Conservation (phyloP, 345 rosid genomes). For the Eucalyptus pauciflora region DNA sequence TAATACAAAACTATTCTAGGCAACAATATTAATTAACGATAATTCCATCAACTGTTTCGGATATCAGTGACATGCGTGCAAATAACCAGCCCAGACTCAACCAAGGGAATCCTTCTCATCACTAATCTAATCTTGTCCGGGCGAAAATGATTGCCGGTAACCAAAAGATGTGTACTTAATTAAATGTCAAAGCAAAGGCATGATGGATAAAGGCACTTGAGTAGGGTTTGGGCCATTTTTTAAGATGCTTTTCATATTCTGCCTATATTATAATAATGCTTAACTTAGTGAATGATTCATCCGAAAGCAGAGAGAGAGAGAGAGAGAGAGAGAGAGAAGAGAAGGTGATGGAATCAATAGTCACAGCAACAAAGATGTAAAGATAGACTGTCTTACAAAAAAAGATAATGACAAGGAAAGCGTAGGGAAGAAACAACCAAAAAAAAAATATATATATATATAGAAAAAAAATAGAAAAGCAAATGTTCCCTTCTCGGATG, state of each 20-base stretch:
- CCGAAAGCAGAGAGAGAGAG: neutral
- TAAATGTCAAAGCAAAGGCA: neutral
- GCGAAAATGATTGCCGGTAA: neutral
- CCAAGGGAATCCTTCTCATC: neutral
- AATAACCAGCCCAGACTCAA: neutral
- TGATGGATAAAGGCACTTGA: slow-evolving; percentile 9
- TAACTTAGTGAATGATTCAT: neutral
- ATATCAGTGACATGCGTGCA: neutral
- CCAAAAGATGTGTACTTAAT: neutral
- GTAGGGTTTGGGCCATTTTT: neutral
- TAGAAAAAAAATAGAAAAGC: neutral
- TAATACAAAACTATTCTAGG: neutral
- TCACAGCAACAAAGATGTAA: neutral
- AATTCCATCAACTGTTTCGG: neutral
- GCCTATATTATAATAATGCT: neutral
- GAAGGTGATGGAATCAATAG: slow-evolving; percentile 18
- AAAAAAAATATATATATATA: neutral
- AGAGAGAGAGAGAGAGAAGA: neutral
- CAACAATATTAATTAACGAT: neutral
- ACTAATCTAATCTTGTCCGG: neutral
- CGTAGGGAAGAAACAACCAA: neutral
- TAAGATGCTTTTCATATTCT: neutral
- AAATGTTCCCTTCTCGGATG: neutral
- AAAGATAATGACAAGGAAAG: neutral
- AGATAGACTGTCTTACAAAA: neutral